Conservation (phyloP, 805 yeast genomes). For the Candida montana region DNA sequence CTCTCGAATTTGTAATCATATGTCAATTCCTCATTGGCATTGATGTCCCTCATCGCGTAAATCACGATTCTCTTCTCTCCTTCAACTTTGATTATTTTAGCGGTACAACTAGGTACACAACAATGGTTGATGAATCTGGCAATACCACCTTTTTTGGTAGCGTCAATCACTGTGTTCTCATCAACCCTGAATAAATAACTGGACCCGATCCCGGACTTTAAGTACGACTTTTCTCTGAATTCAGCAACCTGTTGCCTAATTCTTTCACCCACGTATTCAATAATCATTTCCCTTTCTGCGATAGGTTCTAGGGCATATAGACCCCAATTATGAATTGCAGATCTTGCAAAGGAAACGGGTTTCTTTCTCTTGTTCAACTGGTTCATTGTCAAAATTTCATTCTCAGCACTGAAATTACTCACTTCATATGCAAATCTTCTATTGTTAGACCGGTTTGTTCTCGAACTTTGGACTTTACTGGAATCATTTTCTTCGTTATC, state of each 20-base stretch:
- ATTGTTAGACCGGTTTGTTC: slow-evolving; percentile 81
- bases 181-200: slow-evolving; percentile 89
- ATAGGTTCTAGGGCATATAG: slow-evolving; percentile 92
- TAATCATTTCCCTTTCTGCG: slow-evolving; percentile 94
- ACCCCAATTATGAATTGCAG: slow-evolving; percentile 98
- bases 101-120: slow-evolving; percentile 96
- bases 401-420: slow-evolving; percentile 75
- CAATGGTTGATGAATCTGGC: slow-evolving; percentile 97
- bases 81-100: slow-evolving; percentile 91
- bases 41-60: slow-evolving; percentile 85
- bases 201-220: slow-evolving; percentile 91
- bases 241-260: slow-evolving; percentile 93
- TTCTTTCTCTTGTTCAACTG: slow-evolving; percentile 86
- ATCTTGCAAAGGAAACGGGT: slow-evolving; percentile 93
- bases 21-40: slow-evolving; percentile 85
- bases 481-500: slow-evolving; percentile 49
- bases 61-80: slow-evolving; percentile 92
- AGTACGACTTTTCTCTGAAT: slow-evolving; percentile 77
- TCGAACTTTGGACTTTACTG: slow-evolving; percentile 56
- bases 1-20: slow-evolving; percentile 95
- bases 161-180: slow-evolving; percentile 92
- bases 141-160: slow-evolving; percentile 95
- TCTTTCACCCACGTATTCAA: slow-evolving; percentile 95
- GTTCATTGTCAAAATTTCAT: slow-evolving; percentile 76
- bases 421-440: slow-evolving; percentile 88